These are phyloP conservation scores for Strigomonas galati DNA, from an alignment of 208 protist genomes.

Conservation along the genomic window DNA sequence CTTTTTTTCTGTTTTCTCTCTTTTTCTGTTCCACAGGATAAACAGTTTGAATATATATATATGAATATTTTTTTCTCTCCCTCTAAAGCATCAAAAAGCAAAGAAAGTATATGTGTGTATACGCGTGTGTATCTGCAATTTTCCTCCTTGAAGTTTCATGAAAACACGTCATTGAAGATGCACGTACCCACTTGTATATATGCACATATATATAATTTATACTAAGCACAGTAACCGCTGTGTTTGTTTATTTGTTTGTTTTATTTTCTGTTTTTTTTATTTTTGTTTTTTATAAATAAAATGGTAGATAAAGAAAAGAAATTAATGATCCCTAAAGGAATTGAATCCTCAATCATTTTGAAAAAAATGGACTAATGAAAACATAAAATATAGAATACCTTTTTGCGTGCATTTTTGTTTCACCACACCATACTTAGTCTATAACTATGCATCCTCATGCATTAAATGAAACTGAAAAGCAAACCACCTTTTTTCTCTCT, in stretches of 20 bases:
- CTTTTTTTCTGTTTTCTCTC: neutral
- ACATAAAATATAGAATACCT: neutral
- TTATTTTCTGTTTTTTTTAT: conserved; percentile 12
- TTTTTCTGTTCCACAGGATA: neutral
- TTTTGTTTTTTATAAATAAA: conserved; percentile 1
- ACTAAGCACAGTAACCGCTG: neutral
- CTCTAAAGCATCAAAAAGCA: neutral
- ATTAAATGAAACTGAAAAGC: conserved; percentile 1
- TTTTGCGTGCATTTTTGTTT: conserved; percentile 5
- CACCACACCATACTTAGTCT: neutral
- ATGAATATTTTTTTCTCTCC: neutral
- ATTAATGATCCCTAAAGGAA: too few relatives aligned
- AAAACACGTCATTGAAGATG: too few relatives aligned
- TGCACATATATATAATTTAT: conserved; percentile 5
- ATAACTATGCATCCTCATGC: neutral
- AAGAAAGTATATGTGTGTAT: neutral
- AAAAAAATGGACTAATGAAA: neutral
- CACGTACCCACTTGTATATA: neutral
- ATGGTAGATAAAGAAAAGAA: conserved; percentile 6
- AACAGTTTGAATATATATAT: neutral
- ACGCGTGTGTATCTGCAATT: too few relatives aligned
- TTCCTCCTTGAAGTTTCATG: too few relatives aligned
- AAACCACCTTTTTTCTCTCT: too few relatives aligned
- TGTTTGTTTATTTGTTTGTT: conserved; percentile 6
- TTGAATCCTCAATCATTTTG: neutral